Conservation (phyloP, 1,139 yeast genomes). For the Groenewaldozyma sp. region DNA sequence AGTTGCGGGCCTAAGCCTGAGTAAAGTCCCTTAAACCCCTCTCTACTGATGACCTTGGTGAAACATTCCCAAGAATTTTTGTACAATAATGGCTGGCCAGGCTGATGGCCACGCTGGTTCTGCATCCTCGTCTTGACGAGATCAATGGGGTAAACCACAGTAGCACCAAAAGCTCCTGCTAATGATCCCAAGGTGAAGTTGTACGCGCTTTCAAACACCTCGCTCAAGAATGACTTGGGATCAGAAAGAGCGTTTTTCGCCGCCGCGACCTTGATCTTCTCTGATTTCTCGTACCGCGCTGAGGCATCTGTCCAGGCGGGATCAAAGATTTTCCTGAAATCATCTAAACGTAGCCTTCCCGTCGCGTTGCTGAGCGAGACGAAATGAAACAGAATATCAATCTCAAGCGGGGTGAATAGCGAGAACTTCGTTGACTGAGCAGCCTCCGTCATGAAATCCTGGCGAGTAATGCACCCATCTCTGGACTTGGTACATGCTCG, state of each 20-base stretch:
- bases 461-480: constrained; percentile 33
- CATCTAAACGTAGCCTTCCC: constrained; percentile 32
- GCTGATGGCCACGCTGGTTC: constrained; percentile 67
- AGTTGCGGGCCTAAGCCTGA: constrained; percentile 92
- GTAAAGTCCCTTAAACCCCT: constrained; percentile 84
- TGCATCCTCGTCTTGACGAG: constrained; percentile 96
- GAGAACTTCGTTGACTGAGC: constrained; percentile 34
- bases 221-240: constrained; percentile 32
- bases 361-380: constrained; percentile 29
- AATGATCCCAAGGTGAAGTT: constrained; percentile 86
- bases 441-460: constrained; percentile 34
- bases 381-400: constrained; percentile 37
- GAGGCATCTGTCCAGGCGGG: constrained; percentile 37
- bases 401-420: constrained; percentile 37
- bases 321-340: constrained; percentile 35
- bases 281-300: constrained; percentile 28
- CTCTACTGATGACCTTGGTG: constrained; percentile 60
- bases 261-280: constrained; percentile 30
- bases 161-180: constrained; percentile 97
- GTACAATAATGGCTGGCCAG: constrained; percentile 46
- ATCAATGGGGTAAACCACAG: constrained; percentile 96
- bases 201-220: constrained; percentile 73
- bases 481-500: constrained; percentile 26
- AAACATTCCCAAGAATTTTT: constrained; percentile 82
- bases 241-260: constrained; percentile 35